Evolutionary conservation across 768 basidiomycete species (phyloP).

Genomic region (Leucocoprinus birnbaumii): DNA sequence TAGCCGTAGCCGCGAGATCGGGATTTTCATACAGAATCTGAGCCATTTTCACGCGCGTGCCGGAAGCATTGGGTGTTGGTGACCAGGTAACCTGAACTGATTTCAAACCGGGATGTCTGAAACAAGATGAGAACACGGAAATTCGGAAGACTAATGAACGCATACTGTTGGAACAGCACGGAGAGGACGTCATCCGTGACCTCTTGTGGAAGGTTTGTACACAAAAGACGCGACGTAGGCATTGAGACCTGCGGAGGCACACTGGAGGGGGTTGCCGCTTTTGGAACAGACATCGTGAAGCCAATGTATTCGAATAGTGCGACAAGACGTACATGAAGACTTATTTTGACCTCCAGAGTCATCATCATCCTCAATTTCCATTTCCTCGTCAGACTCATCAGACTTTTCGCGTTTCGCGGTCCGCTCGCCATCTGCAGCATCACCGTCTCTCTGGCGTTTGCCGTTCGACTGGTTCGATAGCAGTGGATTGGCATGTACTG

Average conservation of each 20-base stretch:
- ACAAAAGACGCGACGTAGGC: slow-evolving; percentile 62
- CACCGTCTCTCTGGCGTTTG: slow-evolving; percentile 71
- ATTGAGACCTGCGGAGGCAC: slow-evolving; percentile 50
- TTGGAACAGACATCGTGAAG: slow-evolving; percentile 26
- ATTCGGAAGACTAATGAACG: slow-evolving; percentile 16
- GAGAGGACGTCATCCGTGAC: slow-evolving; percentile 84
- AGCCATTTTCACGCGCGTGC: slow-evolving; percentile 74
- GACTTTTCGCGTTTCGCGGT: slow-evolving; percentile 68
- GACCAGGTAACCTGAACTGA: slow-evolving; percentile 67
- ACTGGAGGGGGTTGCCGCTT: slow-evolving; percentile 31
- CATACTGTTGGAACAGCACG: slow-evolving; percentile 90
- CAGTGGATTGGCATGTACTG: slow-evolving; percentile 54
- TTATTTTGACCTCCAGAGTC: slow-evolving; percentile 51
- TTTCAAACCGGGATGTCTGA: slow-evolving; percentile 83
- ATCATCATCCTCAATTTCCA: slow-evolving; percentile 95
- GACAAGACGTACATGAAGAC: slow-evolving; percentile 44
- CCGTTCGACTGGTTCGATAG: slow-evolving; percentile 35
- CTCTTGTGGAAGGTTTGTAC: slow-evolving; percentile 88
- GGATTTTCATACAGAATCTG: slow-evolving; percentile 76
- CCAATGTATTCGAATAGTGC: slow-evolving; percentile 20
- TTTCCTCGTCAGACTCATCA: slow-evolving; percentile 66
- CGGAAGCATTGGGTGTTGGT: slow-evolving; percentile 62
- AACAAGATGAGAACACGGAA: slow-evolving; percentile 3
- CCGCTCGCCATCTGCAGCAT: slow-evolving; percentile 48
- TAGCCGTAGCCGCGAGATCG: slow-evolving; percentile 73